Conservation (phyloP, 2,329 filamentous ascomycete species). For the Fusarium verrucosum region DNA sequence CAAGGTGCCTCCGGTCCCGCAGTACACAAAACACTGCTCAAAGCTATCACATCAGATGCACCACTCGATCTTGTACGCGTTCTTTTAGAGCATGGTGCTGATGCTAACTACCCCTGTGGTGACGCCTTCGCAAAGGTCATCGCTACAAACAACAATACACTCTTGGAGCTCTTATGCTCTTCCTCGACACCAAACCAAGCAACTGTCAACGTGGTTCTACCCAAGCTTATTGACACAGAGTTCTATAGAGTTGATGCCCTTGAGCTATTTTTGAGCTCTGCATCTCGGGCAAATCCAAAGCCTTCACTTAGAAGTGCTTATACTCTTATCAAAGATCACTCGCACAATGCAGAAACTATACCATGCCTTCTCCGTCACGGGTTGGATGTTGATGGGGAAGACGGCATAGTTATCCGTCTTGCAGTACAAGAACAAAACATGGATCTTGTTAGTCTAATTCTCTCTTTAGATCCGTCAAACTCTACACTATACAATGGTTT, state of each 20-base stretch:
- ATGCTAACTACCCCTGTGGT: not conserved
- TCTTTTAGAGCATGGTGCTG: not conserved
- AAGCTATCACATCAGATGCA: not conserved
- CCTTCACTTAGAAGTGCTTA: not conserved
- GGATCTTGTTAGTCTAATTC: not conserved
- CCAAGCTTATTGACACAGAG: not conserved
- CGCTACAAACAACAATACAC: not conserved
- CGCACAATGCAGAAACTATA: not conserved
- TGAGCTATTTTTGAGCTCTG: not conserved
- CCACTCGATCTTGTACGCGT: not conserved
- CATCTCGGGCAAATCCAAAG: not conserved
- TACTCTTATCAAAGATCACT: not conserved
- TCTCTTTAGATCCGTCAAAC: not conserved
- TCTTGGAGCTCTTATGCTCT: not conserved
- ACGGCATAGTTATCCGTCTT: not conserved
- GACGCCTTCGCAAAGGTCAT: not conserved
- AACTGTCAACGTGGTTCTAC: not conserved
- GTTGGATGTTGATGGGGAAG: not conserved
- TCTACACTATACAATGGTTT: slow-evolving; percentile 1
- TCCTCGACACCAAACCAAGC: not conserved
- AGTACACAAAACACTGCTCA: not conserved
- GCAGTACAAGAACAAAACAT: not conserved
- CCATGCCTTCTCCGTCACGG: not conserved
- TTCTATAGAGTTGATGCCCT: not conserved
- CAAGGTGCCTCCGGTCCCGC: not conserved